Evolutionary conservation across 441 rosid genomes (phyloP).

Genomic region (Oxalis stricta): DNA sequence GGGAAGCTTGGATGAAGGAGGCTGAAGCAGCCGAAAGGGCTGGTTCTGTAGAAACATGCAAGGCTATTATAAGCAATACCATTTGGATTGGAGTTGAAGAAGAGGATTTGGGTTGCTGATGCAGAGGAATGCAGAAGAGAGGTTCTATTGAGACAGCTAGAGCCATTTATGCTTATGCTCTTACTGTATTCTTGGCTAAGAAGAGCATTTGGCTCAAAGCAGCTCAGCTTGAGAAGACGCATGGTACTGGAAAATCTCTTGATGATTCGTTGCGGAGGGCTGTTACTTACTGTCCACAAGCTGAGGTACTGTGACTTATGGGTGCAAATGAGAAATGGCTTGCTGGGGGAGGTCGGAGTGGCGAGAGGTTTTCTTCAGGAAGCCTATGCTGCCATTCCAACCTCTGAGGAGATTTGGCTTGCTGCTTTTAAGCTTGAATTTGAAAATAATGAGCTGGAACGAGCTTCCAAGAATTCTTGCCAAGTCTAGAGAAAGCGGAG

Average conservation of each 20-base stretch:
- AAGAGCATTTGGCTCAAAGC: constrained; percentile 95
- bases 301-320: constrained; percentile 97
- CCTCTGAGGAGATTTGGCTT: constrained; percentile 96
- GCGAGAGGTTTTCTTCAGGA: constrained; percentile 95
- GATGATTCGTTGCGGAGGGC: constrained; percentile 81
- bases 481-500: constrained; percentile 94
- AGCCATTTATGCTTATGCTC: constrained; percentile 83
- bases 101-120: too few species aligned
- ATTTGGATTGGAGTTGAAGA: too few species aligned
- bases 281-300: constrained; percentile 80
- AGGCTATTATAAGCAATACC: too few species aligned
- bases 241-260: constrained; percentile 89
- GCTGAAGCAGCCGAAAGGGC: too few species aligned
- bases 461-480: constrained; percentile 90
- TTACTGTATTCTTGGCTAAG: constrained; percentile 80
- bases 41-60: too few species aligned
- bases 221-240: constrained; percentile 94
- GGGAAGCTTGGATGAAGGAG: too few species aligned
- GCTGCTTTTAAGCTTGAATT: constrained; percentile 98
- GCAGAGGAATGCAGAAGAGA: constrained; percentile 29
- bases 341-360: constrained; percentile 86
- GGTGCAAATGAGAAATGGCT: constrained; percentile 99
- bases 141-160: constrained; percentile 90
- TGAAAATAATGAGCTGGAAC: constrained; percentile 90
- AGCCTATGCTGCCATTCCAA: constrained; percentile 87